Base-by-base conservation (phyloP, 768 basidiomycete species). In the Suillus spraguei region DNA sequence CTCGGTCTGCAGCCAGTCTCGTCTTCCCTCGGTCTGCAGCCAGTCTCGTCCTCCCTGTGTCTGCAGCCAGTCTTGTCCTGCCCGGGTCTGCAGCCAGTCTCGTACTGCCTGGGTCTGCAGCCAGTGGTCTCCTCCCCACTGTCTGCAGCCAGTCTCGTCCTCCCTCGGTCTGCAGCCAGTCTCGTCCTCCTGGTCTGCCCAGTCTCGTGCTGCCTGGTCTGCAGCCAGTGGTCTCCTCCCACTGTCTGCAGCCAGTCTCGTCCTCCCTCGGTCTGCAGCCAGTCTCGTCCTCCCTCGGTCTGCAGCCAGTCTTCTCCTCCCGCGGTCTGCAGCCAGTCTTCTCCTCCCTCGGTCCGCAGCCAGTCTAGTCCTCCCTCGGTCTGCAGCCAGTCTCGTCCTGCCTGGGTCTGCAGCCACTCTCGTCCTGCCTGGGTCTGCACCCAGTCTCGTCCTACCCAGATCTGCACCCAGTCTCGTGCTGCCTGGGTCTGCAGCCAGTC, bases 181-280 rank as follows among this genome's bases (percentile, higher is more conserved):
- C 13, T 24, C 7, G 5, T 5, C 10, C 46, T 11, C 3, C 10
- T 10, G 28, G 44, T 44, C 9, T 44, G 44, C 9, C 44, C 44
- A 44, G 10, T 44, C 10, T n/a, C 10, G 44, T 1, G 17, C 42
- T 28, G 28, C 28, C 28, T 28, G 13, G 36, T 36, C 38, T 39
- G 38, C 3, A 39, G 38, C 38, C 38, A 39, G 38, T 28, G 28
- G 28, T n/a, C n/a, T n/a, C n/a, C n/a, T n/a, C n/a, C n/a, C n/a
- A n/a, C n/a, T n/a, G 38, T 5, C 42, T 44, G 20, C 5, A 44
- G 0, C 42, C 42, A 81, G 5, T 11, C 22, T 5, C 11, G 22
- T 0, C n/a, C 46, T 0, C 4, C 10, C 4, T 1, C 10, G 1
- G 46, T 47, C 22, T n/a, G 22, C 4, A 47, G 10, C 46, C 46